Evolutionary conservation across 805 yeast species (phyloP).

Genomic region (Zygosaccharomyces gambellarensis): DNA sequence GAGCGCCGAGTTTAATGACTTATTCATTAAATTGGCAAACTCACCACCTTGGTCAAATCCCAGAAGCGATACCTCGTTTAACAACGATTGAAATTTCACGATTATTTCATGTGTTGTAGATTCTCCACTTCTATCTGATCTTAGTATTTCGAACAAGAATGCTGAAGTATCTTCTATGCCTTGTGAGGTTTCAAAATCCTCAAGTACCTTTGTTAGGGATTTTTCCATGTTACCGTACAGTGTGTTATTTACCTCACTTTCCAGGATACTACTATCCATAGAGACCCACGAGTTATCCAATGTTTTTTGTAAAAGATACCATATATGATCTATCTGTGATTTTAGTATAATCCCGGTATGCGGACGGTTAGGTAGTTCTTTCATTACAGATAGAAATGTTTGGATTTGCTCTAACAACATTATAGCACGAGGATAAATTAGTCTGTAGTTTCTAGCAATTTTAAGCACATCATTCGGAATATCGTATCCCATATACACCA

Average conservation of each 20-base stretch:
- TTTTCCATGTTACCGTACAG: slow-evolving; percentile 39
- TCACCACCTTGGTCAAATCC: not conserved
- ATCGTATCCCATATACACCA: slow-evolving; percentile 47
- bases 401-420: slow-evolving; percentile 48
- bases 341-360: slow-evolving; percentile 42
- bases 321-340: slow-evolving; percentile 34
- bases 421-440: slow-evolving; percentile 54
- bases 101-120: not conserved
- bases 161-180: slow-evolving; percentile 3
- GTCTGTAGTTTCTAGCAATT: slow-evolving; percentile 46
- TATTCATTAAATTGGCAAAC: slow-evolving; percentile 6
- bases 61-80: not conserved
- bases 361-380: slow-evolving; percentile 35
- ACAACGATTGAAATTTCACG: not conserved
- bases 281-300: slow-evolving; percentile 49
- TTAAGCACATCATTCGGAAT: slow-evolving; percentile 51
- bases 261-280: slow-evolving; percentile 21
- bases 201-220: slow-evolving; percentile 28
- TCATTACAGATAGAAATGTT: slow-evolving; percentile 35
- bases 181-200: slow-evolving; percentile 37
- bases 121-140: not conserved
- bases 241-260: not conserved
- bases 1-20: slow-evolving; percentile 1
- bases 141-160: not conserved
- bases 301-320: slow-evolving; percentile 35